These are phyloP conservation scores for Cladosporium oxysporum DNA, from an alignment of 2,329 filamentous ascomycete genomes.

Conservation along the genomic window DNA sequence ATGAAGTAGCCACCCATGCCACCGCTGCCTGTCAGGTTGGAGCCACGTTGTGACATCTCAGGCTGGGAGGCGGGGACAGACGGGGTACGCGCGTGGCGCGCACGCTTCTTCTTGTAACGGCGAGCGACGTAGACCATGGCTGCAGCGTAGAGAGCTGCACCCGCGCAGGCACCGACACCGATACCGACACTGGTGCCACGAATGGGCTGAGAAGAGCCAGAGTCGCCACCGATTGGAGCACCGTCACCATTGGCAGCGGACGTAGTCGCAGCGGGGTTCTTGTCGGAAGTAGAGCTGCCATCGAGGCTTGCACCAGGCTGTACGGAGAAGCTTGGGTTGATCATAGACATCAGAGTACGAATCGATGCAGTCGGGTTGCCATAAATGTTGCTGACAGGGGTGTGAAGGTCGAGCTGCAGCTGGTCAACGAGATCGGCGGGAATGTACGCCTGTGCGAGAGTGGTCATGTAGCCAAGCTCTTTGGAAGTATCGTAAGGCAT, in stretches of 20 bases:
- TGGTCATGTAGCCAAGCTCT: conserved; percentile 76
- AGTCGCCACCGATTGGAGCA: conserved; percentile 53
- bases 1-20: conserved; percentile 58
- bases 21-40: conserved; percentile 29
- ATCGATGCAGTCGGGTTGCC: conserved; percentile 63
- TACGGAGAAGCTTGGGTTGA: conserved; percentile 81
- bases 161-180: conserved; percentile 22
- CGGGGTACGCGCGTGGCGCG: conserved; percentile 69
- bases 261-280: conserved; percentile 40
- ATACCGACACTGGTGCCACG: conserved; percentile 60
- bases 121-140: conserved; percentile 94
- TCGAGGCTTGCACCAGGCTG: conserved; percentile 50
- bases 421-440: conserved; percentile 51
- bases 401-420: conserved; percentile 68
- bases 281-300: conserved; percentile 43
- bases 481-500: conserved; percentile 72
- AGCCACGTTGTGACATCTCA: conserved; percentile 43
- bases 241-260: conserved; percentile 45
- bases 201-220: conserved; percentile 56
- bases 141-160: conserved; percentile 84
- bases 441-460: conserved; percentile 61
- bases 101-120: conserved; percentile 79
- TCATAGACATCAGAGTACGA: conserved; percentile 71
- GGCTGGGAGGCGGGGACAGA: conserved; percentile 72
- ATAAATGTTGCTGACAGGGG: conserved; percentile 74